phyloP scores from a whole-genome alignment of 768 basidiomycete genomes.

The Leccinum disarticulatum region DNA sequence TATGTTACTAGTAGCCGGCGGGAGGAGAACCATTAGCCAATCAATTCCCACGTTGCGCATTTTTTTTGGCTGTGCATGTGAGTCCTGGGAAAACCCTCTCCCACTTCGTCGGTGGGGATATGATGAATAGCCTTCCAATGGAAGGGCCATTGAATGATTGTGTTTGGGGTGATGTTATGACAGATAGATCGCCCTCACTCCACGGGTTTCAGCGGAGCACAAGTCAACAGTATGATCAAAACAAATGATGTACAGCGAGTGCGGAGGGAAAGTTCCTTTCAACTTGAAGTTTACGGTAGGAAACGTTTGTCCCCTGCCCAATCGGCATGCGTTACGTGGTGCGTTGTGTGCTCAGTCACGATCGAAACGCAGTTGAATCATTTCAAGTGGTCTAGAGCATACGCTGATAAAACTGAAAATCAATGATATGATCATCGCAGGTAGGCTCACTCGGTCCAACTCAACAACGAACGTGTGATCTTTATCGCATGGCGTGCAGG shows the following conservation, averaged over 20 bases:
- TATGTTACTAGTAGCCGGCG: no score
- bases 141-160: background rate
- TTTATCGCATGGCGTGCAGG: background rate
- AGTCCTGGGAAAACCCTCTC: no score
- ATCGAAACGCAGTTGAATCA: background rate
- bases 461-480: background rate
- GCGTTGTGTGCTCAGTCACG: background rate
- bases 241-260: background rate
- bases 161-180: background rate
- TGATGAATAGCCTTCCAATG: background rate
- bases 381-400: background rate
- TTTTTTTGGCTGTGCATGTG: no score
- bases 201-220: background rate
- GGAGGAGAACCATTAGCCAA: no score
- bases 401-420: background rate
- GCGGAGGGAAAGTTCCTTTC: background rate
- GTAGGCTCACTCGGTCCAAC: background rate
- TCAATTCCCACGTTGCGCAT: no score
- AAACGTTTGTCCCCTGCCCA: slow-evolving; percentile 7
- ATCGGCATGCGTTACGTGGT: background rate
- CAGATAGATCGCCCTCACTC: background rate
- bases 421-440: background rate
- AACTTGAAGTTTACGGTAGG: no score
- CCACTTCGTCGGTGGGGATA: no score
- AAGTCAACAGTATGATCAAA: background rate